A percentile compares a stretch with the other conserved stretches of the same genome.
Evolutionary conservation across 177 flowering plant species (phyloP).

Genomic region (Vitis hybrid): DNA sequence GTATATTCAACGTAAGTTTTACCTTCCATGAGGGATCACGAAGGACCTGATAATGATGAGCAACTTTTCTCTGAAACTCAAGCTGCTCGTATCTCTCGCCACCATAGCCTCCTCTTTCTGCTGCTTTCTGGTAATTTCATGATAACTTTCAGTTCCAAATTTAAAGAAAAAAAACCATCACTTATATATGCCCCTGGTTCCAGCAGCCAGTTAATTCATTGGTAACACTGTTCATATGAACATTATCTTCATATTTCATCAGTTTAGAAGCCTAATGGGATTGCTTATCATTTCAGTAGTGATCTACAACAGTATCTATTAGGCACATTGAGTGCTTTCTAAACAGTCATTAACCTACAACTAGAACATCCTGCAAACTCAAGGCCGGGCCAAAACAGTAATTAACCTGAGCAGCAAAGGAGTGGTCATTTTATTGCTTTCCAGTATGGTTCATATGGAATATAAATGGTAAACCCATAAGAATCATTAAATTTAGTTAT

Average conservation of each 20-base stretch:
- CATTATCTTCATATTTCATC: neutral
- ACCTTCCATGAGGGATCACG: slow-evolving; percentile 84
- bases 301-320: too few species aligned
- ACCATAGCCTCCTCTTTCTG: slow-evolving; percentile 90
- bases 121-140: slow-evolving; percentile 62
- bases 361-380: too few species aligned
- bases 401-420: too few species aligned
- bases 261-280: neutral
- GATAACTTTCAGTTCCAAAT: neutral
- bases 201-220: neutral
- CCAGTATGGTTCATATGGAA: too few species aligned
- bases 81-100: slow-evolving; percentile 85
- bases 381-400: too few species aligned
- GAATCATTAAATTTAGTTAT: too few species aligned
- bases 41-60: slow-evolving; percentile 49
- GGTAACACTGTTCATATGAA: neutral
- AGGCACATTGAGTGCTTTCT: too few species aligned
- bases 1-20: slow-evolving; percentile 6
- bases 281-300: too few species aligned
- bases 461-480: too few species aligned
- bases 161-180: neutral
- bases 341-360: too few species aligned
- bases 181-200: neutral
- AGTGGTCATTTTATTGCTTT: too few species aligned
- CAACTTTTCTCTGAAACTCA: slow-evolving; percentile 77